These are phyloP conservation scores for Alnus rubra DNA, from an alignment of 306 rosid genomes.

Conservation along the genomic window DNA sequence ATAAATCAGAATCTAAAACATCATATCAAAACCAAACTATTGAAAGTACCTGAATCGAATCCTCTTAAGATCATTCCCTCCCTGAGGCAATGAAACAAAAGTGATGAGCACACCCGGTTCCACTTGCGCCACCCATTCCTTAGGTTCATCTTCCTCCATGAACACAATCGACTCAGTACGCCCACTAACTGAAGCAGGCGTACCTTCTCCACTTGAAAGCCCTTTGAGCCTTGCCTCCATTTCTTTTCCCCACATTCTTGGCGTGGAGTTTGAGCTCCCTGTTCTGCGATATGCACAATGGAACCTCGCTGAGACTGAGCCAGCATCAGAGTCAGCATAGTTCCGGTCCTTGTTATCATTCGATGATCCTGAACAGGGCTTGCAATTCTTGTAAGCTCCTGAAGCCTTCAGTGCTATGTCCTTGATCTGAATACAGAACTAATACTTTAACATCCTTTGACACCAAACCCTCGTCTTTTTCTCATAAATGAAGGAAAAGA, in stretches of 20 bases:
- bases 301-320: slow-evolving; percentile 82
- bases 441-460: slow-evolving; percentile 2
- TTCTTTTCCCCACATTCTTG: slow-evolving; percentile 85
- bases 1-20: slow-evolving; percentile 30
- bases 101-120: slow-evolving; percentile 99
- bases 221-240: slow-evolving; percentile 78
- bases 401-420: slow-evolving; percentile 97
- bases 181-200: slow-evolving; percentile 91
- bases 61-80: slow-evolving; percentile 94
- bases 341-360: slow-evolving; percentile 44
- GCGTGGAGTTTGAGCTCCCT: slow-evolving; percentile 86
- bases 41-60: slow-evolving; percentile 87
- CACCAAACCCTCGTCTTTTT: slow-evolving; percentile 17
- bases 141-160: slow-evolving; percentile 93
- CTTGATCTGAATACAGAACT: slow-evolving; percentile 68
- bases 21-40: slow-evolving; percentile 32
- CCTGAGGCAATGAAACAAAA: slow-evolving; percentile 85
- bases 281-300: slow-evolving; percentile 68
- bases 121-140: slow-evolving; percentile 96
- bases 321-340: slow-evolving; percentile 70
- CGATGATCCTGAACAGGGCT: slow-evolving; percentile 86
- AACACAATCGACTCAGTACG: slow-evolving; percentile 74
- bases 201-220: slow-evolving; percentile 89
- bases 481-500: slow-evolving; percentile 1
- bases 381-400: slow-evolving; percentile 90